phyloP scores from a whole-genome alignment of 164 flowering plant species.

The Stephania cephalantha region DNA sequence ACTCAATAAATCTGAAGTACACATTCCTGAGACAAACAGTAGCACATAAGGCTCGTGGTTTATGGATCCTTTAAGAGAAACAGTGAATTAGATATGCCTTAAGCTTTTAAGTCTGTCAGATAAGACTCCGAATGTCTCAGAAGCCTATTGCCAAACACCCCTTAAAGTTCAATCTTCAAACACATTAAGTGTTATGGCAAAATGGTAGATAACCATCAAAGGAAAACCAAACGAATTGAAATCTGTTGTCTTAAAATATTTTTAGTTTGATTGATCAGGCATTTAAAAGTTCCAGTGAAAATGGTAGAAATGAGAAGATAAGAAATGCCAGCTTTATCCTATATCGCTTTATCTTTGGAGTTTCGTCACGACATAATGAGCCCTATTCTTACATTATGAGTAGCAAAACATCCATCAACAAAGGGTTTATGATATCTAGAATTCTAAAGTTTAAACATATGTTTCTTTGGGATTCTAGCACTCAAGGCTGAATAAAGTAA shows the following conservation, averaged over 20 bases:
- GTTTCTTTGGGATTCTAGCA: background rate
- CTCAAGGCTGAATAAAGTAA: background rate
- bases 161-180: background rate
- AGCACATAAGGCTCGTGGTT: background rate
- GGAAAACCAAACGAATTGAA: background rate
- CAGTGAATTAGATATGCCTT: background rate
- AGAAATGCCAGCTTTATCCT: background rate
- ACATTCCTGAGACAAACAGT: background rate
- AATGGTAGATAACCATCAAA: background rate
- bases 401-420: background rate
- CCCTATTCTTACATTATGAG: background rate
- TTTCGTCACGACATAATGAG: background rate
- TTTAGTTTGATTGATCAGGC: background rate
- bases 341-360: background rate
- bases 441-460: background rate
- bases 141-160: background rate
- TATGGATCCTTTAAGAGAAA: background rate
- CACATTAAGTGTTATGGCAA: background rate
- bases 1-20: background rate
- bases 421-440: background rate
- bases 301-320: background rate
- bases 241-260: too few relatives aligned
- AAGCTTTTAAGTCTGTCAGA: background rate
- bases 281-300: background rate
- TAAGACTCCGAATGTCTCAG: background rate